phyloP scores from a whole-genome alignment of 2,329 filamentous ascomycete species.

The Keithomyces neogunnii region DNA sequence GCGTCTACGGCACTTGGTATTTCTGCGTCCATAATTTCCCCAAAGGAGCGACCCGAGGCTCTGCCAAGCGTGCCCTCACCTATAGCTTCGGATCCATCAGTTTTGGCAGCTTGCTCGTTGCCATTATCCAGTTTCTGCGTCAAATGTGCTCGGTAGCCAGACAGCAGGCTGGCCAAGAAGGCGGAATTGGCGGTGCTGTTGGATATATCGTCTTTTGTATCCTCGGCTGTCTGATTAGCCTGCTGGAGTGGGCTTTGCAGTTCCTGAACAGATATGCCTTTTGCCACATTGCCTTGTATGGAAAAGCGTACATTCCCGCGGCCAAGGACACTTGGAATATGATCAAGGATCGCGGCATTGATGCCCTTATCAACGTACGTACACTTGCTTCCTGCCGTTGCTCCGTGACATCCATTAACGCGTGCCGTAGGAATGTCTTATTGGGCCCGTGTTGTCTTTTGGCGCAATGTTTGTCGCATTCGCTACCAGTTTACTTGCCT shows the following conservation, averaged over 20 bases:
- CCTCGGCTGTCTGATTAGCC: conserved; percentile 63
- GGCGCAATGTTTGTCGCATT: conserved; percentile 80
- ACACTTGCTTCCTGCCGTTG: background rate
- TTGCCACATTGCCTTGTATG: conserved; percentile 87
- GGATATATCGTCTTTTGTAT: conserved; percentile 62
- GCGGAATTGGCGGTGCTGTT: conserved; percentile 63
- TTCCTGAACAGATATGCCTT: conserved; percentile 92
- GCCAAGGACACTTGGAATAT: conserved; percentile 87
- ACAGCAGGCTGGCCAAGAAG: conserved; percentile 53
- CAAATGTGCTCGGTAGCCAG: conserved; percentile 75
- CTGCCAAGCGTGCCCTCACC: conserved; percentile 71
- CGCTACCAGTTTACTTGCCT: conserved; percentile 70
- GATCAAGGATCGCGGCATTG: conserved; percentile 87
- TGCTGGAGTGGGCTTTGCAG: conserved; percentile 72
- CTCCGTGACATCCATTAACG: conserved; percentile 10
- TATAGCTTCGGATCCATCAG: conserved; percentile 91
- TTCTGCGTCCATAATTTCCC: conserved; percentile 67
- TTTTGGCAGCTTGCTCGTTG: conserved; percentile 76
- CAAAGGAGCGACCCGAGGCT: conserved; percentile 71
- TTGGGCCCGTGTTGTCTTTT: conserved; percentile 65
- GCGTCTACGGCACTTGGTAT: conserved; percentile 91
- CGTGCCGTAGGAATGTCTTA: conserved; percentile 57
- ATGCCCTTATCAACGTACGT: conserved; percentile 68
- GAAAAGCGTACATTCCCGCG: conserved; percentile 76
- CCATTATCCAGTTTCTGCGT: conserved; percentile 76